Percentiles rank a stretch among this genome's conserved stretches.
phyloP scores from a whole-genome alignment of 2,329 filamentous ascomycete genomes.

The Fusarium illudens region DNA sequence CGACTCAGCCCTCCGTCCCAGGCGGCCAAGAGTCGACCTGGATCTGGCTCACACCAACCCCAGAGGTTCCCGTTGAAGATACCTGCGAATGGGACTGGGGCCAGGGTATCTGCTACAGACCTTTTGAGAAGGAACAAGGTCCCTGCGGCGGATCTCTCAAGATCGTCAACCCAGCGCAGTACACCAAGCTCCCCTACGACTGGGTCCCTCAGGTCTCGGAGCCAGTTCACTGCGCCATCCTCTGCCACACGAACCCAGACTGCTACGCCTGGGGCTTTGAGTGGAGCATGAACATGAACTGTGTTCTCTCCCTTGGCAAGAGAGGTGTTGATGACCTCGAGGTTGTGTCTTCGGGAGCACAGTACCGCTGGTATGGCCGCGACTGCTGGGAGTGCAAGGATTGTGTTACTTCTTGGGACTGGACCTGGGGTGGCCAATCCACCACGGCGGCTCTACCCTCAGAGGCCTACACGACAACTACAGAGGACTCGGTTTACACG shows the following conservation, averaged over 20 bases:
- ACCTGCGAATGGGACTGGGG: background rate
- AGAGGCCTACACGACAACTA: background rate
- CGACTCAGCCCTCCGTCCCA: background rate
- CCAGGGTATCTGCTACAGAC: background rate
- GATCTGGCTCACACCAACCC: background rate
- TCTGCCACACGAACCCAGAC: background rate
- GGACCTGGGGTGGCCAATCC: background rate
- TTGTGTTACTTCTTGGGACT: conserved; percentile 1
- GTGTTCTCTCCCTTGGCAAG: background rate
- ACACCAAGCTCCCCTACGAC: background rate
- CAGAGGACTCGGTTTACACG: background rate
- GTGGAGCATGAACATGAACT: conserved; percentile 6
- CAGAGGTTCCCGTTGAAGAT: background rate
- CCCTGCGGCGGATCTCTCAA: background rate
- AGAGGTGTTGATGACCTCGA: background rate
- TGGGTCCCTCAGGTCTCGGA: background rate
- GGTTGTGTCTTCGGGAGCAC: background rate
- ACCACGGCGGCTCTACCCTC: background rate
- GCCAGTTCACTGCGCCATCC: background rate
- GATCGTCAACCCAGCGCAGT: background rate
- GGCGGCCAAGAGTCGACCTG: background rate
- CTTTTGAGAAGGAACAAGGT: background rate
- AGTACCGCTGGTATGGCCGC: background rate
- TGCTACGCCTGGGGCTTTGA: background rate
- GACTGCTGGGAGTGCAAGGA: background rate